A percentile compares a stretch with the other conserved stretches of the same genome.
Conservation (phyloP, 1,139 yeast genomes). For the Lodderomyces metapsilosis region DNA sequence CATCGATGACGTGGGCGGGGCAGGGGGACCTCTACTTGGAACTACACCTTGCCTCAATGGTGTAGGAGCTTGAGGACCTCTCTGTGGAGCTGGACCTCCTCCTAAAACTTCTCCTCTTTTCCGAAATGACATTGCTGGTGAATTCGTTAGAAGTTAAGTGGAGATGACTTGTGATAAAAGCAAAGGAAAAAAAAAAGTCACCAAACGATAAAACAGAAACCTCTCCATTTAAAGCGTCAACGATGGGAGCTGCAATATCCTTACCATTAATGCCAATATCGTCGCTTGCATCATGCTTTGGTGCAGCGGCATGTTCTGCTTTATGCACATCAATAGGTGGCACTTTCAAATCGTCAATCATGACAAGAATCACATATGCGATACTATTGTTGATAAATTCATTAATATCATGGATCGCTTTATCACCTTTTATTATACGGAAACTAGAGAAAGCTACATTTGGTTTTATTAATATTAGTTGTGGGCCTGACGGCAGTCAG, state of each 20-base stretch:
- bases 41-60: slow-evolving; percentile 20
- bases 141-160: too few relatives aligned
- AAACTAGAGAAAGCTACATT: slow-evolving; percentile 73
- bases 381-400: slow-evolving; percentile 73
- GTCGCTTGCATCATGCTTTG: slow-evolving; percentile 76
- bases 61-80: slow-evolving; percentile 6
- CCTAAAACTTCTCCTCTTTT: slow-evolving; percentile 64
- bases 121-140: slow-evolving; percentile 58
- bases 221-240: neutral
- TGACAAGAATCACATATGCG: slow-evolving; percentile 79
- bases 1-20: slow-evolving; percentile 16
- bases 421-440: slow-evolving; percentile 76
- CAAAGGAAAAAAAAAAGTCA: slow-evolving; percentile 5
- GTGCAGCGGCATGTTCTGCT: slow-evolving; percentile 81
- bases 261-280: slow-evolving; percentile 62
- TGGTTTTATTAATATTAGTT: slow-evolving; percentile 59
- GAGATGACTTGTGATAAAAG: neutral
- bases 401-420: slow-evolving; percentile 83
- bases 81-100: slow-evolving; percentile 16
- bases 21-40: slow-evolving; percentile 10
- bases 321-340: slow-evolving; percentile 62
- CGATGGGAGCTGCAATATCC: slow-evolving; percentile 85
- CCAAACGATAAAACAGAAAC: neutral
- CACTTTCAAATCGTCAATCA: slow-evolving; percentile 62
- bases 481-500: slow-evolving; percentile 77